Evolutionary conservation across 2,329 filamentous ascomycete genomes (phyloP).

Genomic region (Diaporthe caulivora): DNA sequence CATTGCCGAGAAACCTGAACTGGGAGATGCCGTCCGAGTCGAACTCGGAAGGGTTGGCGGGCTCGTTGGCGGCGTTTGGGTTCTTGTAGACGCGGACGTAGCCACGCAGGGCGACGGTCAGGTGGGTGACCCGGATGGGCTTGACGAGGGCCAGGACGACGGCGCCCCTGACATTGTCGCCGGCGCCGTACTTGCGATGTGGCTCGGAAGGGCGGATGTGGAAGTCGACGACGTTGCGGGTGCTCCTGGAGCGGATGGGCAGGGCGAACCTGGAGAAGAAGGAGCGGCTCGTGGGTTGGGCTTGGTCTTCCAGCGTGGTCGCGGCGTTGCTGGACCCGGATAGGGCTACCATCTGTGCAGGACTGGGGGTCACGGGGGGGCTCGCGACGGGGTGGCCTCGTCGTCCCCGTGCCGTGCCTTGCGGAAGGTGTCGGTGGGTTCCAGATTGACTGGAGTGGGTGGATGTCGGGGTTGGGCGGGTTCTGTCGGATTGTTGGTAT

Average conservation of each 20-base stretch:
- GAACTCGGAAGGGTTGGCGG: constrained; percentile 56
- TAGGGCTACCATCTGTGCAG: constrained; percentile 60
- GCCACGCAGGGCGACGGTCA: constrained; percentile 82
- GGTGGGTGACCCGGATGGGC: constrained; percentile 81
- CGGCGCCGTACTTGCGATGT: constrained; percentile 80
- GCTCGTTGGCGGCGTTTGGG: constrained; percentile 66
- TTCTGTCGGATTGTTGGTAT: constrained; percentile 16
- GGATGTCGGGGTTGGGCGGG: constrained; percentile 18
- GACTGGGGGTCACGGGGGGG: constrained; percentile 31
- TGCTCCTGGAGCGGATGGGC: constrained; percentile 62
- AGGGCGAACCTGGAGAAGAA: constrained; percentile 67
- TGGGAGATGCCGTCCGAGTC: constrained; percentile 50
- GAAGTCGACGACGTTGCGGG: constrained; percentile 81
- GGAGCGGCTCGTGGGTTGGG: constrained; percentile 54
- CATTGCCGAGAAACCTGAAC: constrained; percentile 77
- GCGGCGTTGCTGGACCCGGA: constrained; percentile 55
- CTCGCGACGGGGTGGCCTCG: constrained; percentile 34
- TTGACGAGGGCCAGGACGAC: constrained; percentile 81
- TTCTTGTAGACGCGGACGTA: constrained; percentile 85
- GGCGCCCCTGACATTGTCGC: constrained; percentile 79
- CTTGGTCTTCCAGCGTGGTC: constrained; percentile 53
- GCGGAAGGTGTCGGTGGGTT: constrained; percentile 13
- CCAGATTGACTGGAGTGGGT: constrained; percentile 13
- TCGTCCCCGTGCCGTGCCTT: constrained; percentile 33
- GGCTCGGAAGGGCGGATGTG: constrained; percentile 82